Conservation (phyloP, 441 rosid genomes). For the Bruguiera hainesii region DNA sequence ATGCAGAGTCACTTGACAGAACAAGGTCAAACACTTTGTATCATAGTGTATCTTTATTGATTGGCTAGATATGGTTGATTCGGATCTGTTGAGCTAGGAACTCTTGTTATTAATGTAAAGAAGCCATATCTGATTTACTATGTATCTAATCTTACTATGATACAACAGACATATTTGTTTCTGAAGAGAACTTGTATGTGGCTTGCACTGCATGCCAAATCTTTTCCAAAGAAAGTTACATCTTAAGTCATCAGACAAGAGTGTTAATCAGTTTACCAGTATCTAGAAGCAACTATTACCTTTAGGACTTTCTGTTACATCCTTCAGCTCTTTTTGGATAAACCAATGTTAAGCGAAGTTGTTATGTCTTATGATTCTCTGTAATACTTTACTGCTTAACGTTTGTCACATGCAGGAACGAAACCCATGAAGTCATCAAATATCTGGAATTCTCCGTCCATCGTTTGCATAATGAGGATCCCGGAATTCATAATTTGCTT, state of each 20-base stretch:
- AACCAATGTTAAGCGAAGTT: constrained; percentile 1
- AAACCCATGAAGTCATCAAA: constrained; percentile 98
- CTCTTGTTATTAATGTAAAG: neutral
- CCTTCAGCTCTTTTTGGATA: constrained; percentile 2
- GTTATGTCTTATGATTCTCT: constrained; percentile 5
- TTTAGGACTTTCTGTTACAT: constrained; percentile 5
- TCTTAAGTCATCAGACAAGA: constrained; percentile 1
- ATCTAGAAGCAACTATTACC: neutral
- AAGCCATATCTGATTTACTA: too few species aligned
- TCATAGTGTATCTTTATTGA: too few species aligned
- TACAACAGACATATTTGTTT: neutral
- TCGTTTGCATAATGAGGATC: constrained; percentile 91
- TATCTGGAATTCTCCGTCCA: constrained; percentile 95
- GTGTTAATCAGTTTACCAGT: neutral
- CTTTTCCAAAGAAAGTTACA: neutral
- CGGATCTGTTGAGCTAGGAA: neutral
- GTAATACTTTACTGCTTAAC: constrained; percentile 11
- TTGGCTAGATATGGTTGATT: too few species aligned
- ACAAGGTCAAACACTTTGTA: neutral
- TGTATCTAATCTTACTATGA: neutral
- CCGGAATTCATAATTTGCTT: constrained; percentile 95
- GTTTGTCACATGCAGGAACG: constrained; percentile 67
- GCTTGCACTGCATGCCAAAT: neutral
- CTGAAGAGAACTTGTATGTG: constrained; percentile 5
- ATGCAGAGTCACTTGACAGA: neutral